These are phyloP conservation scores for Yamadazyma diddensiae DNA, from an alignment of 1,139 yeast species.

Conservation along the genomic window DNA sequence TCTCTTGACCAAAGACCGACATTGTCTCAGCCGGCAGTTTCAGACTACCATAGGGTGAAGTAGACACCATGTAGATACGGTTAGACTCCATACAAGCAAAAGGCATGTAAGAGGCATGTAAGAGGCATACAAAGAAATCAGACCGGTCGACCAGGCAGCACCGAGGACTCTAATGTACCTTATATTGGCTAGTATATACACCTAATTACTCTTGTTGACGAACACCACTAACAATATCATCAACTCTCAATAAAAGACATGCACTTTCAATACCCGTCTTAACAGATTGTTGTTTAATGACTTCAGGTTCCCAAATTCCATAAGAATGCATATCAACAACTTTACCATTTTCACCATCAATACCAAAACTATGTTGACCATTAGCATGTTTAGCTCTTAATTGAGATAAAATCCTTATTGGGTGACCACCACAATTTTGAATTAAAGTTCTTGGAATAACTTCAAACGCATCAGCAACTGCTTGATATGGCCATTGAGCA, in stretches of 20 bases:
- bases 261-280: constrained; percentile 98
- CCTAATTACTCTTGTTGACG: constrained; percentile 46
- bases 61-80: no score
- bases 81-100: no score
- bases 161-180: no score
- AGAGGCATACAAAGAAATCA: no score
- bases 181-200: constrained; percentile 2
- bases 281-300: constrained; percentile 91
- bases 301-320: constrained; percentile 99
- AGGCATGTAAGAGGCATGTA: no score
- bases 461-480: constrained; percentile 98
- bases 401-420: constrained; percentile 84
- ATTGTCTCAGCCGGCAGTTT: no score
- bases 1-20: no score
- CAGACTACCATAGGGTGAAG: no score
- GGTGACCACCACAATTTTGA: constrained; percentile 97
- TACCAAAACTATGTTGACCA: constrained; percentile 82
- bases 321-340: constrained; percentile 92
- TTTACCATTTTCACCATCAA: constrained; percentile 93
- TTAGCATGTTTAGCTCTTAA: constrained; percentile 95
- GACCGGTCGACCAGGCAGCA: no score
- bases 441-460: constrained; percentile 85
- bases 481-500: constrained; percentile 98
- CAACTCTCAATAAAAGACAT: constrained; percentile 88
- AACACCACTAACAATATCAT: constrained; percentile 96